A percentile compares a stretch with the other conserved stretches of the same genome.
Conservation (phyloP, 176 grass and related monocot genomes). For the Echinochloa phyllopogon region DNA sequence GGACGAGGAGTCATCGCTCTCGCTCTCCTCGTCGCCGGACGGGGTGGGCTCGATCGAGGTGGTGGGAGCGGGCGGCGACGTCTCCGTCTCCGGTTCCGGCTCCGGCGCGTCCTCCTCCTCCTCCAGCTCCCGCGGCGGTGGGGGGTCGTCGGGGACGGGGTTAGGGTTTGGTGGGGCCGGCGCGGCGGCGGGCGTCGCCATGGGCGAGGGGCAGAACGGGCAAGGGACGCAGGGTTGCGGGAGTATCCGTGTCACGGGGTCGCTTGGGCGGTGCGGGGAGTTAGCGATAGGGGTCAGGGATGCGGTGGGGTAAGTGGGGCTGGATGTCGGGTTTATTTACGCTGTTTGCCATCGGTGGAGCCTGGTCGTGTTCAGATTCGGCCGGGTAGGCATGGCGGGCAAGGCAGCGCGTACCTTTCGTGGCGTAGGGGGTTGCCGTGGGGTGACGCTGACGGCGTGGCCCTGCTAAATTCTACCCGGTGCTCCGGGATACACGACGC, state of each 20-base stretch:
- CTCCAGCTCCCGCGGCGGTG: not conserved
- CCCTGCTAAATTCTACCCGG: not conserved
- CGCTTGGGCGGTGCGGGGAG: not conserved
- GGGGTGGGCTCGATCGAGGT: constrained; percentile 52
- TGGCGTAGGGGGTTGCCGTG: constrained; percentile 24
- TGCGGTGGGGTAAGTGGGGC: not conserved
- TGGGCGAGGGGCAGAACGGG: constrained; percentile 26
- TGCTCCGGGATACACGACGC: not conserved
- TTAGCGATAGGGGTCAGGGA: not conserved
- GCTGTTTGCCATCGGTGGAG: not conserved
- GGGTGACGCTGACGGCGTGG: no score
- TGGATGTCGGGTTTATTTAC: not conserved
- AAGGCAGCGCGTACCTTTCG: constrained; percentile 52
- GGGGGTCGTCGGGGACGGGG: constrained; percentile 24
- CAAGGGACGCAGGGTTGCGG: constrained; percentile 1
- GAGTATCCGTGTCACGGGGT: not conserved
- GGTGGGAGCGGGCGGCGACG: not conserved
- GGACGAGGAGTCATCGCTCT: constrained; percentile 11
- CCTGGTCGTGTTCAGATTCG: not conserved
- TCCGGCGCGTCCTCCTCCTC: not conserved
- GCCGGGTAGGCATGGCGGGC: constrained; percentile 5
- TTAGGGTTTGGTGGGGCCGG: constrained; percentile 53
- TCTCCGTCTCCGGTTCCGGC: not conserved
- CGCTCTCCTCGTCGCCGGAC: constrained; percentile 46
- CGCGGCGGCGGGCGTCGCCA: constrained; percentile 40